Percentiles rank a stretch among this genome's conserved stretches.
These are phyloP conservation scores for apple (Malus domestica) DNA, from an alignment of 306 rosid species.

Conservation along the genomic window DNA sequence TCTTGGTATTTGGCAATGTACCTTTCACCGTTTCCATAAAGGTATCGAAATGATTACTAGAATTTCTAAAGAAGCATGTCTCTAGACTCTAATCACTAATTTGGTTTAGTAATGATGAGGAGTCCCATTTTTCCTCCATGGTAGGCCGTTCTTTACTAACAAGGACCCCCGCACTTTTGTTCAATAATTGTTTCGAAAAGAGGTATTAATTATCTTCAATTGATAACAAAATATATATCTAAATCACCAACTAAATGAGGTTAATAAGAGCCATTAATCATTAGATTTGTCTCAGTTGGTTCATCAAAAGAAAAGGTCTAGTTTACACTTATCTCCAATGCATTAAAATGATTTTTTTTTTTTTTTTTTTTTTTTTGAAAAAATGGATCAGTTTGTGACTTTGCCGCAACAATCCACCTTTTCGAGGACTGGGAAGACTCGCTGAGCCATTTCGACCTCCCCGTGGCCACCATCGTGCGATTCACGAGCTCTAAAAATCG, in stretches of 20 bases:
- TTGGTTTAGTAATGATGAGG: constrained; percentile 29
- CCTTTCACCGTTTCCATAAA: neutral
- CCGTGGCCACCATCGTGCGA: too few species aligned
- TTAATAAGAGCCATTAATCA: too few species aligned
- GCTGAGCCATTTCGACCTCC: too few species aligned
- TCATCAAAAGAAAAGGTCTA: neutral
- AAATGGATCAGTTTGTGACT: too few species aligned
- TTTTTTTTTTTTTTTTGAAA: too few species aligned
- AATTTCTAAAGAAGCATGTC: constrained; percentile 17
- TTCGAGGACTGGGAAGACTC: rapidly evolving
- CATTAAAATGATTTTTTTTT: neutral
- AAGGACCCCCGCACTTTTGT: constrained; percentile 22
- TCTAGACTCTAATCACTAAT: constrained; percentile 2
- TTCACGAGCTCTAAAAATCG: too few species aligned
- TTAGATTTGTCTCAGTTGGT: neutral
- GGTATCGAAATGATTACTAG: constrained; percentile 5
- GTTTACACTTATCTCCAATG: neutral
- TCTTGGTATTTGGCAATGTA: neutral
- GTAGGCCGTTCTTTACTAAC: constrained; percentile 13
- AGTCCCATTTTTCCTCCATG: constrained; percentile 28
- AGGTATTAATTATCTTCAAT: constrained; percentile 12
- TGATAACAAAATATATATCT: neutral
- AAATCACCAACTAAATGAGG: too few species aligned
- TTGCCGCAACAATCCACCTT: too few species aligned
- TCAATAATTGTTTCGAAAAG: constrained; percentile 31